Evolutionary conservation across 495 filamentous ascomycete species (phyloP).

Genomic region (Geopyxis carbonaria): DNA sequence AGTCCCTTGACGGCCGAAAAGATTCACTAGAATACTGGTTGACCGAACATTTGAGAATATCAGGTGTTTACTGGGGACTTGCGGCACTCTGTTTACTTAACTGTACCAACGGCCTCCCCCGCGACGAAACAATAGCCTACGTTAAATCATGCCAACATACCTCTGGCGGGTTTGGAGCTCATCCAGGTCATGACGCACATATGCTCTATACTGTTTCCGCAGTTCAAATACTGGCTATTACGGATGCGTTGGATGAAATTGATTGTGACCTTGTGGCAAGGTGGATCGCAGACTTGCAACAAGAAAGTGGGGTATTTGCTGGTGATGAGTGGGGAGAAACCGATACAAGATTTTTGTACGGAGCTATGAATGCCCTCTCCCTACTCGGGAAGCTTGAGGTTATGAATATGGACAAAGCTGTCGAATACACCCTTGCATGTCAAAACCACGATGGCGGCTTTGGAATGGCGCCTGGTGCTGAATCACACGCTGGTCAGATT

Average conservation of each 20-base stretch:
- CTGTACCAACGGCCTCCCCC: slow-evolving; percentile 60
- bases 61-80: slow-evolving; percentile 92
- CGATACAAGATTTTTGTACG: slow-evolving; percentile 87
- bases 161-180: slow-evolving; percentile 62
- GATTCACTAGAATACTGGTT: slow-evolving; percentile 95
- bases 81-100: slow-evolving; percentile 73
- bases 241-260: slow-evolving; percentile 72
- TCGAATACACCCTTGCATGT: slow-evolving; percentile 59
- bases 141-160: slow-evolving; percentile 71
- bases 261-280: slow-evolving; percentile 30
- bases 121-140: slow-evolving; percentile 70
- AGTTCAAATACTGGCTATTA: slow-evolving; percentile 69
- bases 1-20: slow-evolving; percentile 73
- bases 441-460: slow-evolving; percentile 89
- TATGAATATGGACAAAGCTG: slow-evolving; percentile 62
- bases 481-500: slow-evolving; percentile 84
- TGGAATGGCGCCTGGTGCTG: slow-evolving; percentile 70
- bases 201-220: slow-evolving; percentile 88
- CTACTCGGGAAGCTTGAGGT: slow-evolving; percentile 52
- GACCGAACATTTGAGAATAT: slow-evolving; percentile 86
- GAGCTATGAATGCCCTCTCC: slow-evolving; percentile 70
- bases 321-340: slow-evolving; percentile 94
- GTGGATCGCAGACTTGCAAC: slow-evolving; percentile 58
- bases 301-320: slow-evolving; percentile 64
- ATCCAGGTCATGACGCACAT: slow-evolving; percentile 86